phyloP scores from a whole-genome alignment of 2,329 filamentous ascomycete species.

The Cordyceps cicadae region DNA sequence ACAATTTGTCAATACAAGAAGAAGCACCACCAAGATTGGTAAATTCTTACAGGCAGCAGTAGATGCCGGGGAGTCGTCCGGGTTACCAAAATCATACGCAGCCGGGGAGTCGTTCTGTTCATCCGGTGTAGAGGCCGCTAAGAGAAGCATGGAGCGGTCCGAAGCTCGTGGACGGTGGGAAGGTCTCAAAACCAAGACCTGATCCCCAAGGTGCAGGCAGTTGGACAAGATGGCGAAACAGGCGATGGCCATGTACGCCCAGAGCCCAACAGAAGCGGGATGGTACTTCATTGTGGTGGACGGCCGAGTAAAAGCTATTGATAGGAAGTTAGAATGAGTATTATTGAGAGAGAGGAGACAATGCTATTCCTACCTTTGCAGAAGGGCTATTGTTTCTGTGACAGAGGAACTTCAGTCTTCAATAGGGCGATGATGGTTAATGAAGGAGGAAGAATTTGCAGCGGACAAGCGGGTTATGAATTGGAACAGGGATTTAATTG shows the following conservation, averaged over 20 bases:
- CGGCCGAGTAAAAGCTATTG: background rate
- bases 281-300: background rate
- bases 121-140: background rate
- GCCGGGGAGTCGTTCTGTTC: background rate
- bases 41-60: background rate
- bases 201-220: background rate
- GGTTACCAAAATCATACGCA: slow-evolving; percentile 1
- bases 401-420: background rate
- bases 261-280: background rate
- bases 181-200: background rate
- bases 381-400: background rate
- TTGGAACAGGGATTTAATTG: background rate
- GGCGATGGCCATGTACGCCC: background rate
- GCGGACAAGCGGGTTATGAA: background rate
- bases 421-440: background rate
- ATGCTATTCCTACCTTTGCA: background rate
- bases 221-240: background rate
- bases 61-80: background rate
- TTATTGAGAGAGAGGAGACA: too few species aligned
- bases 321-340: background rate
- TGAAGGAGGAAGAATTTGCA: background rate
- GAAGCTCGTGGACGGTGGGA: background rate
- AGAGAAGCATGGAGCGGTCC: background rate
- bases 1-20: background rate
- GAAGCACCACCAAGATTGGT: too few species aligned